Percentiles rank a stretch among this genome's conserved stretches.
Conservation (phyloP, 2,329 filamentous ascomycete genomes). For the Calonectria crousiana region DNA sequence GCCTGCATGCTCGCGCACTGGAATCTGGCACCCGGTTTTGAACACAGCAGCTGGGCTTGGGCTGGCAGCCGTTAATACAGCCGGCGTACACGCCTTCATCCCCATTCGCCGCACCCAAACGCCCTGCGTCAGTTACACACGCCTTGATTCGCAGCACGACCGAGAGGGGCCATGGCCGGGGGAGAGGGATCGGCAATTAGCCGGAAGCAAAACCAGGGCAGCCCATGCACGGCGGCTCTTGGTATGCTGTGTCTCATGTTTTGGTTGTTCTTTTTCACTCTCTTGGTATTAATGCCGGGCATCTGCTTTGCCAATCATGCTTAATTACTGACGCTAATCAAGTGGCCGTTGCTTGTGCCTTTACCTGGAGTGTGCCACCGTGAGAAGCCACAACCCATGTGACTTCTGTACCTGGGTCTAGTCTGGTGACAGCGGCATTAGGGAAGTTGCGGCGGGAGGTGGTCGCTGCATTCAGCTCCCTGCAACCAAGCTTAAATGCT, state of each 20-base stretch:
- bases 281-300: background rate
- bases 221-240: background rate
- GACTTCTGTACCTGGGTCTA: background rate
- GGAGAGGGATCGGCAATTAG: background rate
- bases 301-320: background rate
- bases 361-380: background rate
- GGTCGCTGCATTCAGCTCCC: background rate
- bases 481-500: background rate
- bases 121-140: background rate
- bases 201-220: background rate
- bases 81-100: background rate
- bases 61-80: background rate
- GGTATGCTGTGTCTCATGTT: background rate
- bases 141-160: background rate
- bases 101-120: background rate
- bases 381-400: background rate
- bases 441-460: background rate
- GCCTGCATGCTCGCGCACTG: background rate
- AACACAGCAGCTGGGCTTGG: background rate
- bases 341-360: background rate
- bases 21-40: background rate
- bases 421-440: background rate
- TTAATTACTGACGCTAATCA: background rate
- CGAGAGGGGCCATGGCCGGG: background rate
- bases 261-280: background rate